These are phyloP conservation scores for Fusarium nisikadoi DNA, from an alignment of 2,329 filamentous ascomycete species.

Conservation along the genomic window DNA sequence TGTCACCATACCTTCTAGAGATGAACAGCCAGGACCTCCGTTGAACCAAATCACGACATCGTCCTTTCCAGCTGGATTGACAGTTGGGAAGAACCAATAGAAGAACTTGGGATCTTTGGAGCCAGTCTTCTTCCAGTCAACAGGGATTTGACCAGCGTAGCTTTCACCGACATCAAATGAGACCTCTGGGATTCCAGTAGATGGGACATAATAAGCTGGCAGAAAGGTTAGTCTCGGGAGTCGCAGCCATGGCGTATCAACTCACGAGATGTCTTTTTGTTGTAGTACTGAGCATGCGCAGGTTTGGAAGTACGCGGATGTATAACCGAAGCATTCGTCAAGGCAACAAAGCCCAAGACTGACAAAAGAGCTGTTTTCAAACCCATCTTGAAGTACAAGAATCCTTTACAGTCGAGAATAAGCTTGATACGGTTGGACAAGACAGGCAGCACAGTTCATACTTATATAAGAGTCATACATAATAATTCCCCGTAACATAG, in stretches of 20 bases:
- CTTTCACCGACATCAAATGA: constrained; percentile 16
- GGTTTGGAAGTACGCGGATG: constrained; percentile 4
- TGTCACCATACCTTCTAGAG: neutral
- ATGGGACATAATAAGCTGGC: constrained; percentile 3
- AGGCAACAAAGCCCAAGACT: neutral
- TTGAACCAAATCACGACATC: constrained; percentile 40
- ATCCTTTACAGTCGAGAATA: neutral
- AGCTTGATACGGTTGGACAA: accelerated
- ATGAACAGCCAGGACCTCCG: constrained; percentile 28
- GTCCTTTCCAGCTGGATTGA: constrained; percentile 37
- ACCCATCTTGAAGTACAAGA: neutral
- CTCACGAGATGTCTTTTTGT: constrained; percentile 12
- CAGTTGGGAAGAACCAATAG: constrained; percentile 40
- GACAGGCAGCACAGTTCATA: neutral
- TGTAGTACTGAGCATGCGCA: constrained; percentile 7
- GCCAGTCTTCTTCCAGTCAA: constrained; percentile 21
- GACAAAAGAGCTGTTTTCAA: constrained; percentile 3
- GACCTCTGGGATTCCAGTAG: neutral
- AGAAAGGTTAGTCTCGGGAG: too few species aligned
- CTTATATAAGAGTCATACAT: neutral
- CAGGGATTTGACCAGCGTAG: constrained; percentile 13
- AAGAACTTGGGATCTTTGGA: constrained; percentile 33
- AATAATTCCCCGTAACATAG: neutral
- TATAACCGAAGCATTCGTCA: constrained; percentile 7
- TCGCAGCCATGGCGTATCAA: too few species aligned